phyloP scores from a whole-genome alignment of 371 early-diverging fungal species.

The Zopfochytrium polystomum region DNA sequence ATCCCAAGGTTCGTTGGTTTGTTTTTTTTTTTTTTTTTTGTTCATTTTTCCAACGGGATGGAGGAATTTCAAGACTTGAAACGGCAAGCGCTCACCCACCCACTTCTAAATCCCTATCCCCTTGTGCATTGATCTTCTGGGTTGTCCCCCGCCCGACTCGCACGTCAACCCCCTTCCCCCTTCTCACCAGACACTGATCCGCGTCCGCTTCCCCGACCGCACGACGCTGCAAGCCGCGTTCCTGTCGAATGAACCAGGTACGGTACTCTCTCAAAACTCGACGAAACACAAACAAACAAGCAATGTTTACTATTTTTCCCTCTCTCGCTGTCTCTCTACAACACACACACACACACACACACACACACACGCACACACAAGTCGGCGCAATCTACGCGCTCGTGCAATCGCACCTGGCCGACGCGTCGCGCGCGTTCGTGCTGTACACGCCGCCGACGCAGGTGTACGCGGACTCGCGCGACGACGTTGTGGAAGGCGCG shows the following conservation, averaged over 20 bases:
- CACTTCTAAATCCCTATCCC: too few relatives aligned
- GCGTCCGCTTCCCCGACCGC: slow-evolving; percentile 57
- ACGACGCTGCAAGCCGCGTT: slow-evolving; percentile 51
- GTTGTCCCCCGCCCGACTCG: too few relatives aligned
- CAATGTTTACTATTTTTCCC: slow-evolving; percentile 12
- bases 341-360: too few relatives aligned
- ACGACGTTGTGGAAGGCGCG: slow-evolving; percentile 47
- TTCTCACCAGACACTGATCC: slow-evolving; percentile 50
- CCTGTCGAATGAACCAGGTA: slow-evolving; percentile 38
- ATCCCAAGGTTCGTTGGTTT: slow-evolving; percentile 52
- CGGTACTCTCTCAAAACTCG: not conserved
- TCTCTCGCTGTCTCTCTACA: not conserved
- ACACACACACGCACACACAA: too few relatives aligned
- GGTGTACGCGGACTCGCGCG: slow-evolving; percentile 13
- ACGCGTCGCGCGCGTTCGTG: slow-evolving; percentile 17
- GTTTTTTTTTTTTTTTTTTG: too few relatives aligned
- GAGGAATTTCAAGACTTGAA: too few relatives aligned
- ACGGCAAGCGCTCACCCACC: too few relatives aligned
- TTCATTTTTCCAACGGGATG: too few relatives aligned
- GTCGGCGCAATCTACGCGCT: slow-evolving; percentile 15
- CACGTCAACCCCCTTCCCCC: too few relatives aligned
- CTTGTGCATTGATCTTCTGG: too few relatives aligned
- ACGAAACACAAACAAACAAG: too few relatives aligned
- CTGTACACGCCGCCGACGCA: slow-evolving; percentile 36
- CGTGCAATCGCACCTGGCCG: slow-evolving; percentile 9